Evolutionary conservation across 2,329 filamentous ascomycete genomes (phyloP).

Genomic region (Aspergillus flavus): DNA sequence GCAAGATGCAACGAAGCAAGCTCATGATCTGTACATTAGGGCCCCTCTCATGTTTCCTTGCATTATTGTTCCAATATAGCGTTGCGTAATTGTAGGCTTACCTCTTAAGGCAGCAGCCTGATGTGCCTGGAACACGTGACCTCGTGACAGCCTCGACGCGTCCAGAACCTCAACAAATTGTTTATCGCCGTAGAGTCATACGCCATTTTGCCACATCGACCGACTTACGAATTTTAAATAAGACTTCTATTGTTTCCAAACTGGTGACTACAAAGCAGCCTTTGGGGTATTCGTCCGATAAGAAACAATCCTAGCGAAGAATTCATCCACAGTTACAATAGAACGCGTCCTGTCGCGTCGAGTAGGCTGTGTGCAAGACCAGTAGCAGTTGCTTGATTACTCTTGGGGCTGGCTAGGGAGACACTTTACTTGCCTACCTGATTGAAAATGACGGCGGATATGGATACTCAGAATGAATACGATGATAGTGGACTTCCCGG

Average conservation of each 20-base stretch:
- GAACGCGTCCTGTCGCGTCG: background rate
- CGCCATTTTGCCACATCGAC: constrained; percentile 27
- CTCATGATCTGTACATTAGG: background rate
- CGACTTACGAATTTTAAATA: background rate
- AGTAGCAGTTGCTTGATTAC: background rate
- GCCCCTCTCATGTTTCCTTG: background rate
- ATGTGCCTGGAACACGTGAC: constrained; percentile 35
- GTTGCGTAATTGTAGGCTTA: background rate
- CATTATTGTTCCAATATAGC: background rate
- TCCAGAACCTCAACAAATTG: constrained; percentile 21
- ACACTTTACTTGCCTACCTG: background rate
- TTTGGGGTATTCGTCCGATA: background rate
- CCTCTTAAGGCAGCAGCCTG: background rate
- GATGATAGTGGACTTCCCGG: constrained; percentile 76
- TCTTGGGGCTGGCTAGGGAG: background rate
- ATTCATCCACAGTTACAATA: background rate
- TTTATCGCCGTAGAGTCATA: constrained; percentile 13
- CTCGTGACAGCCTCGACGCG: constrained; percentile 40
- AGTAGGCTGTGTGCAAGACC: background rate
- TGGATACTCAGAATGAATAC: constrained; percentile 70
- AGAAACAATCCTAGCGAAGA: background rate
- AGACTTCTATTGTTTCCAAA: background rate
- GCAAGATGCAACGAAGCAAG: background rate
- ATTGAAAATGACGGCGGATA: constrained; percentile 49
- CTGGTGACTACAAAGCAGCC: background rate